Conservation (phyloP, 2,329 filamentous ascomycete species). For the Pestalotiopsis sp. region DNA sequence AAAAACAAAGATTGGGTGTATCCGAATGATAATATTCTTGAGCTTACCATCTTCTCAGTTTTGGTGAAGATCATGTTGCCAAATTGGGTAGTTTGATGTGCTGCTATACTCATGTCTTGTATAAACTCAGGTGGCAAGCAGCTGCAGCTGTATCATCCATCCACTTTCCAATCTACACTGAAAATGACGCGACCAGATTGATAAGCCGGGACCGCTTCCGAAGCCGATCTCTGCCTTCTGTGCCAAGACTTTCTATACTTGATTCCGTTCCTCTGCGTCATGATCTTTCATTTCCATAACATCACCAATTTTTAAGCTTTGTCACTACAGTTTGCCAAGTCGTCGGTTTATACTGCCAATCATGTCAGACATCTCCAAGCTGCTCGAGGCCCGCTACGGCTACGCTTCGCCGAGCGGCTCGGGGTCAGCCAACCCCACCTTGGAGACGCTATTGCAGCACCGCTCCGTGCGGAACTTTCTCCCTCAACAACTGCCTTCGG, state of each 20-base stretch:
- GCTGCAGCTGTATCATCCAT: not conserved
- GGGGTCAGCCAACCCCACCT: constrained; percentile 19
- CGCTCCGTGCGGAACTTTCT: constrained; percentile 32
- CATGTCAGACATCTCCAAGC: constrained; percentile 21
- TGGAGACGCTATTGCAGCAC: constrained; percentile 32
- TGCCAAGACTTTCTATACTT: not conserved
- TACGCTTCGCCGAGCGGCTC: not conserved
- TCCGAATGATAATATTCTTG: not conserved
- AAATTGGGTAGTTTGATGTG: too few species aligned
- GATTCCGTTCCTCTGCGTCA: not conserved
- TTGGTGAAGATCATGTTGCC: not conserved
- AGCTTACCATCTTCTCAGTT: too few species aligned
- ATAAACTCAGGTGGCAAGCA: not conserved
- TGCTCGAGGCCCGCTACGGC: constrained; percentile 26
- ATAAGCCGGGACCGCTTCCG: not conserved
- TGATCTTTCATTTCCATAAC: not conserved
- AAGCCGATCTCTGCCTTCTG: not conserved
- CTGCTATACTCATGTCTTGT: too few species aligned
- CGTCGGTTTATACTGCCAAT: not conserved
- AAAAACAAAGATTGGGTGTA: not conserved
- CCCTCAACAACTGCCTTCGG: constrained; percentile 22
- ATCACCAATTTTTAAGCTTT: not conserved
- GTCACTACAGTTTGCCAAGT: not conserved
- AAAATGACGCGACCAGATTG: not conserved
- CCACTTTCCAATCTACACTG: not conserved